Evolutionary conservation across 2,329 filamentous ascomycete genomes (phyloP), one percentile per base, ranked within the genome.

Genomic region (Fusarium miscanthi): DNA sequence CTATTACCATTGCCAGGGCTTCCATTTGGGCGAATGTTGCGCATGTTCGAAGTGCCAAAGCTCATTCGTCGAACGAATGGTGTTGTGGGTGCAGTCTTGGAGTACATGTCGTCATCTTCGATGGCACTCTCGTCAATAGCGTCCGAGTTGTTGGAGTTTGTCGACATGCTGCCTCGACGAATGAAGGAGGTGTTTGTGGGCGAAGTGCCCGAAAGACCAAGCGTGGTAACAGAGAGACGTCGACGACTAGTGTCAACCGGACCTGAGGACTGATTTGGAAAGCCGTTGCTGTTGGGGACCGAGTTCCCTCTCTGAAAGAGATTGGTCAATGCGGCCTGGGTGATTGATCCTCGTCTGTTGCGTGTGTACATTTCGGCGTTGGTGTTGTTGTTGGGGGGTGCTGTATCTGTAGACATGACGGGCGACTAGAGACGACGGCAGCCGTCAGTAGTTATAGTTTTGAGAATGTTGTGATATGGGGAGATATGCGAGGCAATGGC

Each of bases 61-160:
- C 95, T 98, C 85, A 97, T 91, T 66, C 95, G 92, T 75, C 95
- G 92, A 66, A 89, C 89, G 79, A 95, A 95, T 38, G 94, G 93
- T 17, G 92, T 93, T 59, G 85, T 88, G 38, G 93, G 91, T 21
- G 88, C 87, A 74, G 88, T 89, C 78, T 86, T 88, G n/a, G 84
- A 81, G 42, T 85, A 82, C 59, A 85, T 83, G 27, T 91, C 89
- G 45, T 91, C 89, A 66, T 95, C 93, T 70, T 94, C 91, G 68
- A 92, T 87, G 53, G 92, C 92, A 75, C 84, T 91, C 82, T 95
- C 93, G 73, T 95, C 92, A 69, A 91, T 86, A 4, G 88, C 88
- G 62, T 89, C 87, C 7, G 89, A 90, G 59, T 83, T 84, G 62
- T 83, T 84, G 42, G 80, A 81, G 75, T 86, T 89, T 78, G 92